Evolutionary conservation across 1,139 yeast species (phyloP).

Genomic region (Yamadazyma aaseri): DNA sequence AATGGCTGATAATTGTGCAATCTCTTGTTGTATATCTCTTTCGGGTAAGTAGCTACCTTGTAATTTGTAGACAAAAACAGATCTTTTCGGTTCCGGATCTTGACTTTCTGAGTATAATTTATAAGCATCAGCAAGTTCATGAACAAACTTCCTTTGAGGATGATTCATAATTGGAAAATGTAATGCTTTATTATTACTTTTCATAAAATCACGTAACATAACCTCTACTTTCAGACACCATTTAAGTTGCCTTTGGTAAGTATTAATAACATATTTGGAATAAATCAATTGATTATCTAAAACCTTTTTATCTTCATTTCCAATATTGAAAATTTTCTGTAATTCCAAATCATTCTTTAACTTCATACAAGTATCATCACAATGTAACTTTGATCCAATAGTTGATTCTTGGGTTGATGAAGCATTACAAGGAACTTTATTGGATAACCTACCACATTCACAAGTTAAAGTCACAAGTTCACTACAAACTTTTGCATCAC

Average conservation of each 20-base stretch:
- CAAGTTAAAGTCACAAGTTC: constrained; percentile 54
- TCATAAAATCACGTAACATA: constrained; percentile 48
- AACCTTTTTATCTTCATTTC: constrained; percentile 5
- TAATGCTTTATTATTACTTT: constrained; percentile 29
- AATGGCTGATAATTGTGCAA: constrained; percentile 22
- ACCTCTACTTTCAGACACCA: constrained; percentile 70
- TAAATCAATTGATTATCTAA: constrained; percentile 31
- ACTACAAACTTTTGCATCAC: constrained; percentile 45
- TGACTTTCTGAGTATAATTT: constrained; percentile 68
- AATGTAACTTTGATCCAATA: constrained; percentile 42
- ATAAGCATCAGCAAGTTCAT: constrained; percentile 60
- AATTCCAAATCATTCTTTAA: constrained; percentile 60
- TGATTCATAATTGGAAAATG: constrained; percentile 74
- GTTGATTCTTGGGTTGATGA: constrained; percentile 24
- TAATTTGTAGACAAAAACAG: constrained; percentile 58
- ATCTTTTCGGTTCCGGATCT: constrained; percentile 77
- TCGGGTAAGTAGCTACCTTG: constrained; percentile 33
- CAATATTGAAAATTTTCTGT: constrained; percentile 53
- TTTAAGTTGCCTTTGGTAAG: constrained; percentile 48
- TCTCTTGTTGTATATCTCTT: constrained; percentile 33
- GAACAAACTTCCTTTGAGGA: constrained; percentile 70
- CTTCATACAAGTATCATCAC: constrained; percentile 71
- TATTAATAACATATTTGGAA: constrained; percentile 39
- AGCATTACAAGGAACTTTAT: constrained; percentile 54
- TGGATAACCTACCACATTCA: constrained; percentile 58